Evolutionary conservation across 2,329 filamentous ascomycete genomes (phyloP).

Genomic region (Penicillium sp.): DNA sequence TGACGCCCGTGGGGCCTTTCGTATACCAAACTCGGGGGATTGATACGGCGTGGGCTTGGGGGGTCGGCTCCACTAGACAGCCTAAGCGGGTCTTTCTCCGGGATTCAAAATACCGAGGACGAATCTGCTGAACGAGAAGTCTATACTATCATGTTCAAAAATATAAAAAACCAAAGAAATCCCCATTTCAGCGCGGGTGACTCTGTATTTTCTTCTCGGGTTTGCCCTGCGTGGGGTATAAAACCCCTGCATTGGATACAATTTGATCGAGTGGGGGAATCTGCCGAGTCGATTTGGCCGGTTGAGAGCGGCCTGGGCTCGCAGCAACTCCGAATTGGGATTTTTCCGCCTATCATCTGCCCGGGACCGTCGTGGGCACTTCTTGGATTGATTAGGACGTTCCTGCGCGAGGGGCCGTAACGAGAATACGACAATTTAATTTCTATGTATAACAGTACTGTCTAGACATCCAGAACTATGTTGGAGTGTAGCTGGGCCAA

Average conservation of each 20-base stretch:
- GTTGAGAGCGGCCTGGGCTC: constrained; percentile 9
- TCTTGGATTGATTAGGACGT: no score
- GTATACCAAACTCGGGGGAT: not conserved
- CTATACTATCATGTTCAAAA: no score
- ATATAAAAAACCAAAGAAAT: not conserved
- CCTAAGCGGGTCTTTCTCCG: not conserved
- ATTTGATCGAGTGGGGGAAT: no score
- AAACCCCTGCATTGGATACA: not conserved
- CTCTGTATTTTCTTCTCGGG: not conserved
- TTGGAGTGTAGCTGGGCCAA: no score
- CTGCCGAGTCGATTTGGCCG: no score
- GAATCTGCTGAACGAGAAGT: no score
- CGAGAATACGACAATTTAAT: no score
- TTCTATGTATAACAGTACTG: no score
- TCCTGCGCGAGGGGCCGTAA: no score
- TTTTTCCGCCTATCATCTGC: constrained; percentile 32
- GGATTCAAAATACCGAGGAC: not conserved
- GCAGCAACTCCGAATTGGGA: constrained; percentile 19
- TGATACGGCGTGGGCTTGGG: constrained; percentile 7
- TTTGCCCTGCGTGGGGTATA: not conserved
- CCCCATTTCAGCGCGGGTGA: not conserved
- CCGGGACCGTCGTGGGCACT: not conserved
- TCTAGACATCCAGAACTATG: no score
- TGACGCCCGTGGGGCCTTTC: constrained; percentile 11
- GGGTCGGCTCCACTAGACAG: not conserved